Evolutionary conservation across 2,329 filamentous ascomycete species (phyloP), one percentile per base, ranked within the genome.

Genomic region (Pyrenochaeta sp.): DNA sequence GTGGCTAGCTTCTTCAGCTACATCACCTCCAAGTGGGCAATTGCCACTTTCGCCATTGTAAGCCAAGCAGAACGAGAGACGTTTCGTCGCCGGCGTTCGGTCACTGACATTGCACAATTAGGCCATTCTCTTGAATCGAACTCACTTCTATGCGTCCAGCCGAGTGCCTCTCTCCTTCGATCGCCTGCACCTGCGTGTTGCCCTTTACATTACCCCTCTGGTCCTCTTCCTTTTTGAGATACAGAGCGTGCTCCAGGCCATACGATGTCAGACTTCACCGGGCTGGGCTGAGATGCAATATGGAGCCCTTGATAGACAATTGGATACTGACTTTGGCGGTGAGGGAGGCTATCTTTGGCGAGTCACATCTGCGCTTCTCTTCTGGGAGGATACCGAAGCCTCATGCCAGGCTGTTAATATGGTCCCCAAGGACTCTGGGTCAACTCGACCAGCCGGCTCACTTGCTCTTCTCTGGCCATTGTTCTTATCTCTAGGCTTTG

Each of bases 61-160:
- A 75, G 79, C 69, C 45, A 42, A 3, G 10, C 7, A 20, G 23
- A 45, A 15, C n/a, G 17, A n/a, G 21, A 18, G 17, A 20, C 32
- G 33, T 15, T 46, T 30, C 31, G 11, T 6, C 6, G 10, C 35
- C 18, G 15, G 27, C 18, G 20, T 7, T 12, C 33, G 12, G 23
- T 18, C 40, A 31, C 49, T 63, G 30, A 58, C 40, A 18, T 15
- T 17, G n/a, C 23, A 17, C 36, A 7, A 45, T 20, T 56, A 88
- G 85, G 92, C 92, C 18, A 85, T 98, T 53, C 79, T 97, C 52
- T 81, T 98, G 20, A 98, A 98, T 73, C 87, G 95, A 51, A 96
- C 95, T 6, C 89, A 93, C 53, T 95, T 98, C 64, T 98, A 97
- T 75, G 94, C 92, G 36, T 94, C 93, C 0, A 94, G 92, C 12